A percentile compares a stretch with the other conserved stretches of the same genome.
Conservation (phyloP, 2,329 filamentous ascomycete genomes). For the Penicillium sp. region DNA sequence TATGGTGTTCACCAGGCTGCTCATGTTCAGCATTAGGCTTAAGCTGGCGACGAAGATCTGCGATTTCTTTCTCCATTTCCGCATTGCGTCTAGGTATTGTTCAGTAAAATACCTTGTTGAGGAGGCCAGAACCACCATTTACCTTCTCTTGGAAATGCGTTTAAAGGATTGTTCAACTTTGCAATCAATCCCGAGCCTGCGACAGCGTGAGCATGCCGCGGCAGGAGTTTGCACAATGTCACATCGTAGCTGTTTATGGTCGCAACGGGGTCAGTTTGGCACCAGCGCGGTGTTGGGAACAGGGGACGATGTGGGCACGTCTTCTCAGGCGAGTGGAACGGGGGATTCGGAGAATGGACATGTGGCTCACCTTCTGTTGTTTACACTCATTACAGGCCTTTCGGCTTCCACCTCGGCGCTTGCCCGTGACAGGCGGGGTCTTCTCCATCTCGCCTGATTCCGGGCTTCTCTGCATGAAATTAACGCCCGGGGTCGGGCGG, state of each 20-base stretch:
- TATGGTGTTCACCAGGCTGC: conserved; percentile 24
- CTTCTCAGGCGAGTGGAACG: not conserved
- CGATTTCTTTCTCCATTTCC: conserved; percentile 60
- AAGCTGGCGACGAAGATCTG: conserved; percentile 48
- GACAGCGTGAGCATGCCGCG: conserved; percentile 60
- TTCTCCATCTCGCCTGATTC: conserved; percentile 41
- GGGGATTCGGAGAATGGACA: conserved; percentile 3
- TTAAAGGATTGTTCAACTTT: conserved; percentile 68
- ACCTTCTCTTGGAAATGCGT: conserved; percentile 61
- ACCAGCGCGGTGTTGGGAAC: not conserved
- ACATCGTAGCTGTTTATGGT: conserved; percentile 56
- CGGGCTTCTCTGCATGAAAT: conserved; percentile 32
- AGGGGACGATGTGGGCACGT: not conserved
- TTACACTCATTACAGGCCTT: conserved; percentile 67
- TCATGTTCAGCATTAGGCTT: conserved; percentile 33
- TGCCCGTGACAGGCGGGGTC: conserved; percentile 49
- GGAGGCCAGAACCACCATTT: not conserved
- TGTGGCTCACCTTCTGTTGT: conserved; percentile 61
- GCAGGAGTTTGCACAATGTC: conserved; percentile 66
- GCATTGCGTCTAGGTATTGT: conserved; percentile 55
- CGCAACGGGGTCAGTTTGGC: conserved; percentile 14
- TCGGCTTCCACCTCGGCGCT: conserved; percentile 41
- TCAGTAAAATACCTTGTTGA: not conserved
- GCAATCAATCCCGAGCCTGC: conserved; percentile 61
- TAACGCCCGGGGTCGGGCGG: conserved; percentile 30